Conservation (phyloP, 768 basidiomycete species). For the Termitomyces sp. region DNA sequence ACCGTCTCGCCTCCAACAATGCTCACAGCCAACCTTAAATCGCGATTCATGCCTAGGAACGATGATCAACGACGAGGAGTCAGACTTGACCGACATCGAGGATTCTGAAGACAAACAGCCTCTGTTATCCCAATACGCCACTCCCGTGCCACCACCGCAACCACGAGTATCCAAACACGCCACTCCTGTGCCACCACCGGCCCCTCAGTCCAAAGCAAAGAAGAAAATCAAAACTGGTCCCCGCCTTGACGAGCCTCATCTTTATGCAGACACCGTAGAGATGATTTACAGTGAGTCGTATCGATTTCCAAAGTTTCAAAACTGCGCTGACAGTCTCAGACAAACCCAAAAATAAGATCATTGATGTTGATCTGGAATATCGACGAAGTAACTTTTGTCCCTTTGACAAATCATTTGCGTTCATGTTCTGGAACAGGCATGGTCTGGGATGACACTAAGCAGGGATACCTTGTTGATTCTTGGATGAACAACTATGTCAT, state of each 20-base stretch:
- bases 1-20: background rate
- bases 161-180: conserved; percentile 17
- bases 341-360: conserved; percentile 36
- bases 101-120: conserved; percentile 31
- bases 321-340: conserved; percentile 26
- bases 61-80: conserved; percentile 21
- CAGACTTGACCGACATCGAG: conserved; percentile 44
- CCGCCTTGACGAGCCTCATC: conserved; percentile 23
- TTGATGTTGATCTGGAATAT: conserved; percentile 62
- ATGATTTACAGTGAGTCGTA: conserved; percentile 35
- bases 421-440: conserved; percentile 33
- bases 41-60: background rate
- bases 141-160: conserved; percentile 7
- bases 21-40: background rate
- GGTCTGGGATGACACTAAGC: conserved; percentile 62
- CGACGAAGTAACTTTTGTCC: conserved; percentile 43
- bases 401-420: background rate
- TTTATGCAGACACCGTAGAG: conserved; percentile 25
- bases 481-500: conserved; percentile 60
- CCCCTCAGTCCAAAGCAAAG: conserved; percentile 1
- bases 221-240: conserved; percentile 20
- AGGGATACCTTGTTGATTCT: conserved; percentile 59
- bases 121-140: conserved; percentile 16
- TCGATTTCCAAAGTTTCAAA: background rate
- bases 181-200: background rate